Evolutionary conservation across 192 early-diverging fungal species (phyloP), one percentile per base, ranked within the genome.

Genomic region (Allomyces macrogynus): DNA sequence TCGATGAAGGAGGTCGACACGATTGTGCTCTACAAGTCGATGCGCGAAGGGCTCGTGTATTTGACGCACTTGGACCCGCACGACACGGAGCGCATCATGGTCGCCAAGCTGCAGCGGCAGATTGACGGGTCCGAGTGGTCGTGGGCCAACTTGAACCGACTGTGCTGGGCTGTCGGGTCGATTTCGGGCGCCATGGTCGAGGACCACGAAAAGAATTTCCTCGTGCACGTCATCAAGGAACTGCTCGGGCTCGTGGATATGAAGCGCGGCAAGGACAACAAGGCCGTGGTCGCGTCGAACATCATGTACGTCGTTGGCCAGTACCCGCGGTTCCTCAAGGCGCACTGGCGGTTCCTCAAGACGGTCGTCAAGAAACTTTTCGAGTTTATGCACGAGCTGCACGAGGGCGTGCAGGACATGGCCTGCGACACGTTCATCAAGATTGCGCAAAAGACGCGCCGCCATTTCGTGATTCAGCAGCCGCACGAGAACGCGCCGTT

Each of bases 301-400:
- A 99, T 99, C 67, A 99, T 99, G 96, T 99, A 99, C 71, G 91
- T 95, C 68, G 96, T 99, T n/a, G 96, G 96, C 20, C 96, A 99
- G 78, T 99, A 99, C 72, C 96, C 96, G 62, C 87, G 96, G n/a
- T 99, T 99, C 81, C 81, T 99, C 68, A 99, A 97, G 72, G 92
- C 93, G 4, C 96, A 99, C 71, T 99, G 96, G 96, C 95, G 95
- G 78, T 99, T 99, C 81, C 83, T 99, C 74, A 99, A 99, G 86
- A 99, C 96, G 1, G 96, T 99, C 12, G 93, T 96, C 67, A 99
- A 97, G 87, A 99, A 99, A 74, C 78, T 97, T 24, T 99, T 99
- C 70, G 96, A 99, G 77, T 99, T 99, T 72, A 99, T 99, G 96
- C 96, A 97, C 74, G 96, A 99, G 76, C 80, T 87, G 10, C 96